Percentiles rank a stretch among this genome's conserved stretches.
phyloP scores from a whole-genome alignment of 2,329 filamentous ascomycete genomes.

The Amylocarpus encephaloides region DNA sequence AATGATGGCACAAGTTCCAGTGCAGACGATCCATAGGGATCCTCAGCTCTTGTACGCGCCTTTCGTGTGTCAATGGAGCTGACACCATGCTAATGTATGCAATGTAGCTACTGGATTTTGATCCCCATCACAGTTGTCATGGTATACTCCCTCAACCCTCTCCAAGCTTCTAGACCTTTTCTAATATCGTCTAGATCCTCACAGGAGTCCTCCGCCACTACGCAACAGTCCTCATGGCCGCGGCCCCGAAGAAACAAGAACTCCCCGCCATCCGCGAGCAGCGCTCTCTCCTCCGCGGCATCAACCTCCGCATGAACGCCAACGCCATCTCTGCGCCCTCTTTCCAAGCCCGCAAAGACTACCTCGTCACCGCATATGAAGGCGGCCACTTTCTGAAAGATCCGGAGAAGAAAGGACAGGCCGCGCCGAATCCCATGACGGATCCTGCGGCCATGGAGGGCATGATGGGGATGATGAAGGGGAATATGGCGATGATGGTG shows the following conservation, averaged over 20 bases:
- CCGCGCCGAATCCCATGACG: constrained; percentile 86
- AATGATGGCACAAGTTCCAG: constrained; percentile 74
- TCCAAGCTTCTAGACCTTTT: background rate
- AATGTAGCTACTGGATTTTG: constrained; percentile 89
- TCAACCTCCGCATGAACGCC: constrained; percentile 78
- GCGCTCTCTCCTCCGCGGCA: constrained; percentile 73
- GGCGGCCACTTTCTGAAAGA: constrained; percentile 85
- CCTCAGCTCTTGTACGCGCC: constrained; percentile 84
- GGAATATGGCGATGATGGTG: constrained; percentile 99
- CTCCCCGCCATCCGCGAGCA: constrained; percentile 77
- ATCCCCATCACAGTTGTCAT: constrained; percentile 97
- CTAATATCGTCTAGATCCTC: constrained; percentile 53
- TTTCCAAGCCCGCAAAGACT: constrained; percentile 75
- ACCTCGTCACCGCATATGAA: constrained; percentile 77
- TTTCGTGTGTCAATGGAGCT: constrained; percentile 6
- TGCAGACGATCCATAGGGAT: constrained; percentile 97
- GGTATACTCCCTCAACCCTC: constrained; percentile 42
- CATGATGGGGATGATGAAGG: constrained; percentile 99
- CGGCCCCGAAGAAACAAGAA: constrained; percentile 74
- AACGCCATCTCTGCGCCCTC: constrained; percentile 70
- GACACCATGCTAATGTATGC: constrained; percentile 24
- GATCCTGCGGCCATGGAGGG: constrained; percentile 97
- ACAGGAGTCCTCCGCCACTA: constrained; percentile 96
- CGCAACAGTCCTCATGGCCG: constrained; percentile 83
- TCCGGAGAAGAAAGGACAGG: constrained; percentile 77